Evolutionary conservation across 2,329 filamentous ascomycete genomes (phyloP), one percentile per base, ranked within the genome.

Genomic region (Orbilia brochopaga): DNA sequence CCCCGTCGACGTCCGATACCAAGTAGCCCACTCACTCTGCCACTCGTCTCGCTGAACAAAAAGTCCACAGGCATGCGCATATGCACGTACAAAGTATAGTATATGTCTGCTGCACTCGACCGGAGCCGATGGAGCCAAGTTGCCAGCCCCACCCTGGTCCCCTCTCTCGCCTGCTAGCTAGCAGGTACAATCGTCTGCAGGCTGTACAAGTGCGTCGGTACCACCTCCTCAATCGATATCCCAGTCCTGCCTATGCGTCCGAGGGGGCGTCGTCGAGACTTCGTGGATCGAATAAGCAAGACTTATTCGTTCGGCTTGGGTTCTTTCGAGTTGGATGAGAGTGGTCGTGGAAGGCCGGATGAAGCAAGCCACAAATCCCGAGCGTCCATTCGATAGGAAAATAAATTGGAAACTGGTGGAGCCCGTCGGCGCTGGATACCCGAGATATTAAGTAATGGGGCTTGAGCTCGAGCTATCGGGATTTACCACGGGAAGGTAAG

Each of bases 181-280:
- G 50, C 24, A 72, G 67, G 67, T 72, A 72, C 67, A 72, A 65
- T 61, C 23, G 21, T 13, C 51, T 27, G 48, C 27, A 54, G 32
- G 52, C 54, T 51, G 55, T 72, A 72, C 67, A 72, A 72, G 50
- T 65, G 40, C 32, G 55, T 72, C 67, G 67, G 67, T 72, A 72
- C 67, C 67, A 70, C 66, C 67, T 72, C 60, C 67, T 61, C 55
- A 44, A 72, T 65, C 55, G 48, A 27, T 56, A 46, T 60, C 55
- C 54, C 53, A 50, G 65, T 24, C 58, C 35, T 59, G 52, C 40
- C 35, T 60, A 53, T 70, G 67, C 60, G 60, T 61, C 67, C 42
- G 51, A 61, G 60, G 57, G 42, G 60, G 46, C 59, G n/a, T 46
- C 44, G 19, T 62, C 10, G 44, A 24, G 37, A 44, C 30, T 66